Conservation (phyloP, 140 eudicot genomes). For the Oenanthe javanica region DNA sequence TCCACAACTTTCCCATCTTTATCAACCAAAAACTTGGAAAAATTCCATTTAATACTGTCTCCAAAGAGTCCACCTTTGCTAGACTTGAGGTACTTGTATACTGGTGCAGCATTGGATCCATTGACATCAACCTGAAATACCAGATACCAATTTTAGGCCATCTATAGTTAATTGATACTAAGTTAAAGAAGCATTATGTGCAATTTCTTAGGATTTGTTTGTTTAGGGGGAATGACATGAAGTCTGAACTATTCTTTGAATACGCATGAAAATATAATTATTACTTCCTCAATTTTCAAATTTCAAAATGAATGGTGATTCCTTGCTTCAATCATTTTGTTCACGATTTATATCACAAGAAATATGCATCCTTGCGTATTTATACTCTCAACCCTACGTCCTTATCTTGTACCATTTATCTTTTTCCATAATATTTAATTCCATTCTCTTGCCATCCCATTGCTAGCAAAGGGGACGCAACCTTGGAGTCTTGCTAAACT, state of each 20-base stretch:
- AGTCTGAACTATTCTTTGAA: neutral
- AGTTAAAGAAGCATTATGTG: neutral
- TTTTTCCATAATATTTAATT: neutral
- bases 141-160: neutral
- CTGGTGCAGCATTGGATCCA: constrained; percentile 59
- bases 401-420: neutral
- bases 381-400: neutral
- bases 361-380: neutral
- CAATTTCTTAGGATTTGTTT: neutral
- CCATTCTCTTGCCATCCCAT: neutral
- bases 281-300: neutral
- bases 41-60: constrained; percentile 79
- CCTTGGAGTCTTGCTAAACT: neutral
- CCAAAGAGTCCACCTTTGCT: constrained; percentile 74
- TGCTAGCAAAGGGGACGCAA: neutral
- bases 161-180: neutral
- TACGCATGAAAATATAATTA: neutral
- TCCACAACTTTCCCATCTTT: constrained; percentile 55
- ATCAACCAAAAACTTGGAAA: constrained; percentile 72
- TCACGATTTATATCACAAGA: neutral
- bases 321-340: neutral
- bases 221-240: neutral
- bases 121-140: constrained; percentile 63
- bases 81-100: constrained; percentile 71
- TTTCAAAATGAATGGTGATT: neutral